Base-by-base conservation (phyloP, 352 stramenopile species). In the Globisporangium nagaii region DNA sequence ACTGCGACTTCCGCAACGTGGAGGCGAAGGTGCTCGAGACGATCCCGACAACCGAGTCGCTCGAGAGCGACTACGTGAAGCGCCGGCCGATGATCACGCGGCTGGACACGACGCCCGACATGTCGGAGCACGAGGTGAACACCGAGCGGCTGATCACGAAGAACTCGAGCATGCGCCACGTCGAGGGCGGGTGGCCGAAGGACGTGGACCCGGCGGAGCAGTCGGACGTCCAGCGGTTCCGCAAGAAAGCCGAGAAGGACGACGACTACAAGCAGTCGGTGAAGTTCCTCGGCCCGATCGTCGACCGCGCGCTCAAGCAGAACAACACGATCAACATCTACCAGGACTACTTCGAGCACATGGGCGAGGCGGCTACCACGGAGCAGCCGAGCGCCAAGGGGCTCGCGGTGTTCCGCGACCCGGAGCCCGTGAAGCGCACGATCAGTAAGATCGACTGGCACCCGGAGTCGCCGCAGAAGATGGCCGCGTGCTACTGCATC, bases 311-410 rank as follows among this genome's bases (percentile, higher is more conserved):
- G 49, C 94, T 98, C 75, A 97, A 97, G 67, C 95, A 99, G 66
- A 98, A 98, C 71, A 98, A 98, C 71, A 98, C 95, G 9, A 97
- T 98, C 50, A 96, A 98, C 73, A 98, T 99, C 48, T 99, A 99
- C 65, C 88, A 98, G 66, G 89, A 97, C 63, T 98, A 98, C 68
- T 98, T 98, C 70, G 79, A 88, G 47, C 73, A 96, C 65, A 85
- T 97, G 70, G 84, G 87, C 31, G 86, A 97, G 61, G 68, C 82
- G 56, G 88, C 96, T 51, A 97, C 86, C 36, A 97, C 86, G 9
- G 93, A 98, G 63, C 96, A 97, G 63, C 95, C 95, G 10, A 97
- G 81, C 53, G 96, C 96, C 50, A 98, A 98, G 67, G 95, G 96
- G 4, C 74, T 99, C 30, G 96, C 96, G 4, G 94, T 98, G 12